Evolutionary conservation across 2,329 filamentous ascomycete genomes (phyloP), one percentile per base, ranked within the genome.

Genomic region (Exophiala lecanii-corni): DNA sequence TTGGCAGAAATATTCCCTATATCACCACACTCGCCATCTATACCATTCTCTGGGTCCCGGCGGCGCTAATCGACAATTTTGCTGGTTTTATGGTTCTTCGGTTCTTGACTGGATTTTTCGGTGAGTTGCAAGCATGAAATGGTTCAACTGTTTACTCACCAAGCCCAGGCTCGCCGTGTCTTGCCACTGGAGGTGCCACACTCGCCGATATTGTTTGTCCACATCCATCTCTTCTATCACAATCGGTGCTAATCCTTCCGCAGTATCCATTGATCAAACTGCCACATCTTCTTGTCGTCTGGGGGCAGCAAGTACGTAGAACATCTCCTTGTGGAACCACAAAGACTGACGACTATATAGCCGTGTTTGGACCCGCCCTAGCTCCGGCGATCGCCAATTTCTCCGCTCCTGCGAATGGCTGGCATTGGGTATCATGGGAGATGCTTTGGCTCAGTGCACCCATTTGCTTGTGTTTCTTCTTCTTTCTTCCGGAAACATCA

Each of bases 1-100:
- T 85, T 36, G 82, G 82, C 2, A 71, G 82, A 4, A 84, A 79
- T 54, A 76, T 76, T 0, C 73, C 82, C 10, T 86, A 86, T 61
- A 72, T 81, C 20, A 59, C 74, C 47, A 81, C 81, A 15, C 78
- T 84, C 64, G 71, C 73, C 43, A 64, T 86, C 19, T 86, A 84
- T 59, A 75, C 82, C 34, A 70, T 84, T 45, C 58, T 86, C 12
- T 76, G 73, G 4, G 70, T 84, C 12, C 79, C 80, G 0, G 75
- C 78, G 0, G 76, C 79, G 0, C 59, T 84, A 0, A 75, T 75
- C 2, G 62, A 73, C 28, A 81, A 78, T 62, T 82, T 77, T 39
- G 63, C 74, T 0, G 78, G 79, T 0, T 69, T 86, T n/a, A 71
- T 83, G 53, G 74, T 81, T 9, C 65, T 79, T 6, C 72, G 79